Base-by-base conservation (phyloP, 2,329 filamentous ascomycete genomes). In the Fusarium newnesense region DNA sequence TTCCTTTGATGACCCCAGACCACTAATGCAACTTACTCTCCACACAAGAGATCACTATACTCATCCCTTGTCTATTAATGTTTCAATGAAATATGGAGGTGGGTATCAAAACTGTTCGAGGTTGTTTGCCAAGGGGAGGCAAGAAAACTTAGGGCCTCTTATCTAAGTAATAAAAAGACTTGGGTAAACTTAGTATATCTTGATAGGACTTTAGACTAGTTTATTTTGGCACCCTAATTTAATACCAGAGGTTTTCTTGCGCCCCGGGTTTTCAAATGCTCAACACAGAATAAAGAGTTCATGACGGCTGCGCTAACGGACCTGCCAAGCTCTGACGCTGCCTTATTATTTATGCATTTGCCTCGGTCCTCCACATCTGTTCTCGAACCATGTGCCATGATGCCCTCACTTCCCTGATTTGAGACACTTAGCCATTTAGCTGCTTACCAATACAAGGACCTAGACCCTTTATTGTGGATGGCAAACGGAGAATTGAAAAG, bases 371-470 rank as follows among this genome's bases (percentile, higher is more conserved):
- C 32, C 50, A 34, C 46, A 61, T 50, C 21, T 53, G 36, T 34
- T 32, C 6, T 44, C 28, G 44, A n/a, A 21, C 26, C 59, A 59
- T 53, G 67, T 69, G 28, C 26, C 59, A 69, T 53, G 67, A 69
- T 69, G 32, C 34, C 65, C 44, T 72, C 64, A 37, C n/a, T 57
- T 61, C 39, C 49, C 43, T 61, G 54, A 47, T 61, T 70, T 60
- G 21, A 50, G 30, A 40, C 30, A 28, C 32, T 16, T 36, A 34
- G 21, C 21, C 34, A 19, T 50, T 37, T 16, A 50, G 19, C 30
- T 74, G 67, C 59, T 73, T 61, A 73, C 54, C 70, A 72, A 72
- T 59, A 47, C 54, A 60, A 47, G 50, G 32, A 52, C 47, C 19
- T 53, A 28, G 57, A 56, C 44, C 47, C 49, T 58, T 54, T 60